phyloP scores from a whole-genome alignment of 805 yeast genomes.

The Suhomyces sp. region DNA sequence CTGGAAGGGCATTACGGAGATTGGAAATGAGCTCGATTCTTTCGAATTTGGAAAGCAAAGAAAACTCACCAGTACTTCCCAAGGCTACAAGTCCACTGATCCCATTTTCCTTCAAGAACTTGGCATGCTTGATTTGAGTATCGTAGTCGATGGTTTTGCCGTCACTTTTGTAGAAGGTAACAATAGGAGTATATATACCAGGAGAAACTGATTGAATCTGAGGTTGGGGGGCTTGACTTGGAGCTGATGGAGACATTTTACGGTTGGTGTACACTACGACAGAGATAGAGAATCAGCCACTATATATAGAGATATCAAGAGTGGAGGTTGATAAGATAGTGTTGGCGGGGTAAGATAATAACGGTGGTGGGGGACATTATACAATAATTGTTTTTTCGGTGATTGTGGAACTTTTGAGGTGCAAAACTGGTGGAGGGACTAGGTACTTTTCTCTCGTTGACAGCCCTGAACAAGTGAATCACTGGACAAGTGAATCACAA shows the following conservation, averaged over 20 bases:
- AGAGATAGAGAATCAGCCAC: neutral
- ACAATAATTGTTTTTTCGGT: neutral
- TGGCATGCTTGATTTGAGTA: conserved; percentile 45
- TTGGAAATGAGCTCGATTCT: conserved; percentile 32
- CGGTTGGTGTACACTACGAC: neutral
- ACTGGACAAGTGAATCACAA: neutral
- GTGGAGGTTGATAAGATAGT: neutral
- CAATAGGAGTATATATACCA: conserved; percentile 53
- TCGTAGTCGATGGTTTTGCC: conserved; percentile 41
- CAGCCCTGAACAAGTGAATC: neutral
- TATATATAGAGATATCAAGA: neutral
- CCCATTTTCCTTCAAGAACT: conserved; percentile 41
- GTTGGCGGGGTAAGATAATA: neutral
- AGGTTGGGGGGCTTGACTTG: neutral
- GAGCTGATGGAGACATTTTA: conserved; percentile 1
- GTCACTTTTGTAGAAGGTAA: conserved; percentile 50
- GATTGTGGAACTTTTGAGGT: neutral
- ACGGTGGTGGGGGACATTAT: neutral
- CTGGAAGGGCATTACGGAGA: conserved; percentile 36
- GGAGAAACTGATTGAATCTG: conserved; percentile 11
- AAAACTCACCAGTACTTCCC: conserved; percentile 58
- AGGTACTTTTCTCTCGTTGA: neutral
- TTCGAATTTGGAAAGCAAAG: conserved; percentile 47
- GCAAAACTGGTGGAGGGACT: neutral
- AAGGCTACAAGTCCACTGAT: conserved; percentile 47